Base-by-base conservation (phyloP, 305 asterid species). In the Rubia tinctorum region DNA sequence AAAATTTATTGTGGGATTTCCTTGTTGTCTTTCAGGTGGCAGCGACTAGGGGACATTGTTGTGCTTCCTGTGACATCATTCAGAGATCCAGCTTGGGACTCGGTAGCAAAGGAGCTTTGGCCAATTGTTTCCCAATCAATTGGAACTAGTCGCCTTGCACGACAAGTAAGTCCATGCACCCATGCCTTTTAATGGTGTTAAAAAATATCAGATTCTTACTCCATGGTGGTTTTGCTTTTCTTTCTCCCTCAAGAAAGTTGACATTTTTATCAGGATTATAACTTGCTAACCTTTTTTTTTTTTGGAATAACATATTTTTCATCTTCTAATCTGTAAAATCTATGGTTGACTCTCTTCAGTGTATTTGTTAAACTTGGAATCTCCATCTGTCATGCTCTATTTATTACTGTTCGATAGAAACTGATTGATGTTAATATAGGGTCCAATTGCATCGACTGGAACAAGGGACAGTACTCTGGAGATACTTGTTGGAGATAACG, bases 391-490 rank as follows among this genome's bases (percentile, higher is more conserved):
- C 18, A 15, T 13, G 44, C 51, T 70, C 14, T 9, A 22, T 34
- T 59, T 72, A n/a, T 51, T 42, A 43, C 22, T 5, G 15, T 34
- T 59, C 43, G 11, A 53, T 43, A 25, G 76, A 72, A 42, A 14
- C 4, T 43, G 56, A 0, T 0, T 13, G 22, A n/a, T 62, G 42
- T 63, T 43, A 40, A 55, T 79, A 23, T 73, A 92, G 99, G 98
- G 96, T 10, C 85, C 85, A 80, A 80, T 95, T 79, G 92, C 96
- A 14, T 84, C 81, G 76, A 89, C 86, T 56, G 98, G 96, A 75
- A 92, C 97, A 53, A 88, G 99, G 84, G 98, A 91, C 82, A 92
- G 99, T 83, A 88, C 81, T 73, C 82, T 95, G 85, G 96, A 95
- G 93, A 92, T 92, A 73, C 92, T 95, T 78, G 93, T 87, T 74